These are phyloP conservation scores for Neurospora sp. DNA, from an alignment of 2,329 filamentous ascomycete species.

Conservation along the genomic window DNA sequence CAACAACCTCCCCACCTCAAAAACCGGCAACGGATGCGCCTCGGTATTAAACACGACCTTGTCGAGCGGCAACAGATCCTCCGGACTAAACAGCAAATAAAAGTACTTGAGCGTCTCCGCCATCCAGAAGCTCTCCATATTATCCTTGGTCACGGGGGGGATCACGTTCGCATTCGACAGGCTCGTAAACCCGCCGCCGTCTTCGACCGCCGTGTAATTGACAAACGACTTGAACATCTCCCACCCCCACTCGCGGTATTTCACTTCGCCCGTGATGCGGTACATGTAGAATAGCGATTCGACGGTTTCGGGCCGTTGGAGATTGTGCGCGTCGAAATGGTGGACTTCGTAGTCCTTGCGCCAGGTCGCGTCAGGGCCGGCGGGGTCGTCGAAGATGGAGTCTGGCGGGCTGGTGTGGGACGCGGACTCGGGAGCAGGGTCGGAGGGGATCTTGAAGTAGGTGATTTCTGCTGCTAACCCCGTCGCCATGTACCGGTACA, in stretches of 20 bases:
- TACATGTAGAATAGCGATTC: constrained; percentile 98
- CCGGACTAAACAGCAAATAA: constrained; percentile 83
- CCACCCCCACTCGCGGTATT: constrained; percentile 96
- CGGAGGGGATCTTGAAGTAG: constrained; percentile 69
- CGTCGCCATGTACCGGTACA: constrained; percentile 84
- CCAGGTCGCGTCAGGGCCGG: constrained; percentile 46
- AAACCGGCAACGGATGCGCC: constrained; percentile 81
- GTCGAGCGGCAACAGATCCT: constrained; percentile 74
- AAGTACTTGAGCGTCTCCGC: constrained; percentile 98
- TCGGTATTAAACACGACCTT: constrained; percentile 93
- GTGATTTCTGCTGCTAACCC: constrained; percentile 93
- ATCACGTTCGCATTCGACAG: constrained; percentile 64
- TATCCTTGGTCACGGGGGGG: constrained; percentile 65
- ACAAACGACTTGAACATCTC: constrained; percentile 94
- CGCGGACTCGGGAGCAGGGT: constrained; percentile 53
- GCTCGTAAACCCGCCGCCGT: constrained; percentile 74
- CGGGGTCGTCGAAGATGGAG: constrained; percentile 33
- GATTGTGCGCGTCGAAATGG: constrained; percentile 75
- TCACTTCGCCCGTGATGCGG: constrained; percentile 84
- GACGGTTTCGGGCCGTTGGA: constrained; percentile 93
- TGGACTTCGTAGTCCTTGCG: constrained; percentile 73
- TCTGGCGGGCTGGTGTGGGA: constrained; percentile 35
- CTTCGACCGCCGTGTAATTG: constrained; percentile 70
- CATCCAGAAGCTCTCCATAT: constrained; percentile 99
- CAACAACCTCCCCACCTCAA: constrained; percentile 69